Base-by-base conservation (phyloP, 1,284 basidiomycete genomes). In the Apiotrichum montevideense region DNA sequence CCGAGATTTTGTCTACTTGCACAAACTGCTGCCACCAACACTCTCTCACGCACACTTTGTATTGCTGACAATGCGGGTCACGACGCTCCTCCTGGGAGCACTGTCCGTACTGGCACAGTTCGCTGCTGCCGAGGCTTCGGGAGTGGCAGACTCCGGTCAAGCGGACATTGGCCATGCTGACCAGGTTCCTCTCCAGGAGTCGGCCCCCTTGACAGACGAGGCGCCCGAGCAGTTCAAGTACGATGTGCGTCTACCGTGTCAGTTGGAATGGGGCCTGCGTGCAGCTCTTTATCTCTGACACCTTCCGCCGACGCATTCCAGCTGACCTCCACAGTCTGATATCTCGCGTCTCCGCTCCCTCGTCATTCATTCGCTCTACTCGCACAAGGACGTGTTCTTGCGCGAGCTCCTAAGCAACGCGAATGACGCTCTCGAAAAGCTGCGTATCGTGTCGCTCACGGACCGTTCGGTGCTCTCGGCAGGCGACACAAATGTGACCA, bases 341-440 rank as follows among this genome's bases (percentile, higher is more conserved):
- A 91, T 95, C 59, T 83, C 90, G 39, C 87, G 90, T 66, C 82
- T 96, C 61, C 84, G 93, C 58, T 89, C 87, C 66, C 90, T 96
- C 62, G 92, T 95, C 61, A 90, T 95, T 67, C 89, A 93, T 78
- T 75, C 72, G 35, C 61, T 74, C 11, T 77, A 68, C 68, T 76
- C 71, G 46, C 60, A 71, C 65, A 90, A 90, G 66, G 93, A 95
- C 59, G 87, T 96, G 49, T 97, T 95, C 75, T 82, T 97, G 51
- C 88, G 93, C 46, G 93, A 97, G 77, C 80, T 96, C 48, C 83
- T 96, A 57, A 95, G 91, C 10, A 97, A 97, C 71, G 87, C 91
- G 37, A 95, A 95, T 73, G 93, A 97, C 73, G 93, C 94, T 1
- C 79, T 96, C 43, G 93, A 97, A 74, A 97, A 96, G 75, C 82